Conservation (phyloP, 805 yeast genomes). For the Teunomyces stri region DNA sequence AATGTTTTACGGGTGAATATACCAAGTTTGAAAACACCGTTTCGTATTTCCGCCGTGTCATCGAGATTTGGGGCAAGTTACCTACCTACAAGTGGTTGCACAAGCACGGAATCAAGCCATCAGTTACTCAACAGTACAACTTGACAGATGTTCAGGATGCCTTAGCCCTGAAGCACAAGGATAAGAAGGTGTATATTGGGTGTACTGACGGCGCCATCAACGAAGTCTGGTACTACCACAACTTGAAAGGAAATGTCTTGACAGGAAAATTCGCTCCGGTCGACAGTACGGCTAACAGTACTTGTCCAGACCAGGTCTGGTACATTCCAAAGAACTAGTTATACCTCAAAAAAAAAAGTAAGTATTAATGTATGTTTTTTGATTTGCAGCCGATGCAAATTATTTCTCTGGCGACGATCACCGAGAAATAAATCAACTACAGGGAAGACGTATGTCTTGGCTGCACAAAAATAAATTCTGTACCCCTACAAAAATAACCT, state of each 20-base stretch:
- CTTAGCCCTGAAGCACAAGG: constrained; percentile 28
- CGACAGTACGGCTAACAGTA: constrained; percentile 52
- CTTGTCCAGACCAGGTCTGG: constrained; percentile 61
- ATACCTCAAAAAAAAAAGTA: neutral
- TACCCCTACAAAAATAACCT: too few relatives aligned
- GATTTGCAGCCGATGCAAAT: neutral
- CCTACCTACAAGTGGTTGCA: constrained; percentile 37
- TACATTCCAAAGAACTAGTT: constrained; percentile 12
- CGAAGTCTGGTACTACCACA: constrained; percentile 80
- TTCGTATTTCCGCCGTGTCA: constrained; percentile 26
- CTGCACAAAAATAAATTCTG: too few relatives aligned
- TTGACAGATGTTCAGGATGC: constrained; percentile 31
- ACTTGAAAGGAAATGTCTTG: constrained; percentile 68
- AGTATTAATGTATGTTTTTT: neutral
- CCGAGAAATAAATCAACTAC: too few relatives aligned
- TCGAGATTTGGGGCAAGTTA: constrained; percentile 26
- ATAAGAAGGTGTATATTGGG: constrained; percentile 33
- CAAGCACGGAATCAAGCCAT: constrained; percentile 36
- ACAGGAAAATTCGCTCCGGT: constrained; percentile 54
- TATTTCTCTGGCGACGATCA: too few relatives aligned
- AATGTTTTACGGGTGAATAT: constrained; percentile 31
- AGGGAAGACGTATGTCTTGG: too few relatives aligned
- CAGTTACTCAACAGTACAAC: constrained; percentile 31
- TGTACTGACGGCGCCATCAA: constrained; percentile 41
- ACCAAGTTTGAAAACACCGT: constrained; percentile 31